These are phyloP conservation scores for Arthrobotrys pseudoclavata DNA, from an alignment of 2,329 filamentous ascomycete genomes.

Conservation along the genomic window DNA sequence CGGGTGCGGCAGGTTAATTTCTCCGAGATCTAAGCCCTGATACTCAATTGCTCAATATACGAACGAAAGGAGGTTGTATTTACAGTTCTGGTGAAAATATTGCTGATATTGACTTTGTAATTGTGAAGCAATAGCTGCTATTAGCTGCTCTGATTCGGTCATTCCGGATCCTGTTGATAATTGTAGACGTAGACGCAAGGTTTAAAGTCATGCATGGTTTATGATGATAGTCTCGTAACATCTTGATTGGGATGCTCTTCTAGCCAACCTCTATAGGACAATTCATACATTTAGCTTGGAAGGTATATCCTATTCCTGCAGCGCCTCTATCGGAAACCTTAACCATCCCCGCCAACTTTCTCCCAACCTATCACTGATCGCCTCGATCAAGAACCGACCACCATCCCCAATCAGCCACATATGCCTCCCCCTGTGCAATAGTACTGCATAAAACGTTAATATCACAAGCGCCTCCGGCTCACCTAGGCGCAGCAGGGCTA, in stretches of 20 bases:
- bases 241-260: not conserved
- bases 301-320: not conserved
- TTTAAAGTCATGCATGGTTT: not conserved
- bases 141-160: too few relatives aligned
- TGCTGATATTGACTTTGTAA: not conserved
- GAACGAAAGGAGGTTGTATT: not conserved
- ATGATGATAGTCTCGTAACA: not conserved
- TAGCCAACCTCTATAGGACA: not conserved
- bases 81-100: not conserved
- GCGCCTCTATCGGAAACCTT: constrained; percentile 27
- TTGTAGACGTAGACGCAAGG: not conserved
- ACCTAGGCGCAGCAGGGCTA: constrained; percentile 65
- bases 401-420: constrained; percentile 67
- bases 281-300: not conserved
- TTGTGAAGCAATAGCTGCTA: not conserved
- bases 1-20: not conserved
- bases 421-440: constrained; percentile 67
- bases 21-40: constrained; percentile 14
- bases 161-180: too few relatives aligned
- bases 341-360: constrained; percentile 65
- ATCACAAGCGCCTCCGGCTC: constrained; percentile 69
- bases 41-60: not conserved
- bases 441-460: constrained; percentile 70
- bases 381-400: constrained; percentile 64
- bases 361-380: constrained; percentile 63